Evolutionary conservation across 805 yeast genomes (phyloP).

Genomic region (Alloascoidea hylecoeti): DNA sequence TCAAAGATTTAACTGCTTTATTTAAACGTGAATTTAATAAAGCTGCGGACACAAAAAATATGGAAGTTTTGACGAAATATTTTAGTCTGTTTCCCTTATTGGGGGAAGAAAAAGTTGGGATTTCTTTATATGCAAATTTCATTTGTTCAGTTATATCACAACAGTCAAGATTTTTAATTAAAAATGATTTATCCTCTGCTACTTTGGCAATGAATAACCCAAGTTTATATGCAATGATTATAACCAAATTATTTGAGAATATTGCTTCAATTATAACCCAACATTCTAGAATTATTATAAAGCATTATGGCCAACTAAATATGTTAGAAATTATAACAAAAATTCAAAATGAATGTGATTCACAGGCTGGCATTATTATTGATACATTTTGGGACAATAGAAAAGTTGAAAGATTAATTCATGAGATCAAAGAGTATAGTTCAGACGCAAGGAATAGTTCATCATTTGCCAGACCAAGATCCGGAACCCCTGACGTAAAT

Average conservation of each 20-base stretch:
- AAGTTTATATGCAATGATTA: conserved; percentile 21
- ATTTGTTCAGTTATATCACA: conserved; percentile 75
- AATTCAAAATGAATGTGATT: conserved; percentile 79
- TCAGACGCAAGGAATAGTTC: conserved; percentile 26
- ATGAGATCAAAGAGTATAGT: conserved; percentile 40
- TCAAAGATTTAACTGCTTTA: conserved; percentile 35
- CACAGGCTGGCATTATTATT: conserved; percentile 80
- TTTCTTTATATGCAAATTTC: conserved; percentile 72
- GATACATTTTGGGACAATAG: conserved; percentile 77
- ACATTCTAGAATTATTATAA: conserved; percentile 66
- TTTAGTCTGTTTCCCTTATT: conserved; percentile 84
- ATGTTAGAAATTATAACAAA: conserved; percentile 55
- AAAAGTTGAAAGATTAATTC: conserved; percentile 37
- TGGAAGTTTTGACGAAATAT: conserved; percentile 57
- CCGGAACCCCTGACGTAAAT: conserved; percentile 14
- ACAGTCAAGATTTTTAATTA: conserved; percentile 57
- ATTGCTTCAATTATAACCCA: conserved; percentile 76
- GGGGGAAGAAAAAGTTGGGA: conserved; percentile 55
- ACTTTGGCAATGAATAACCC: conserved; percentile 9
- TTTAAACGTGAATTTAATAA: conserved; percentile 51
- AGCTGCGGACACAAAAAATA: conserved; percentile 56
- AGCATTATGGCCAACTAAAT: conserved; percentile 51
- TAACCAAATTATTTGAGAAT: conserved; percentile 52
- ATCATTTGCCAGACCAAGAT: conserved; percentile 4
- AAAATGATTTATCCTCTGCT: conserved; percentile 7